phyloP scores from a whole-genome alignment of 495 filamentous ascomycete species.

The Poronia punctata region DNA sequence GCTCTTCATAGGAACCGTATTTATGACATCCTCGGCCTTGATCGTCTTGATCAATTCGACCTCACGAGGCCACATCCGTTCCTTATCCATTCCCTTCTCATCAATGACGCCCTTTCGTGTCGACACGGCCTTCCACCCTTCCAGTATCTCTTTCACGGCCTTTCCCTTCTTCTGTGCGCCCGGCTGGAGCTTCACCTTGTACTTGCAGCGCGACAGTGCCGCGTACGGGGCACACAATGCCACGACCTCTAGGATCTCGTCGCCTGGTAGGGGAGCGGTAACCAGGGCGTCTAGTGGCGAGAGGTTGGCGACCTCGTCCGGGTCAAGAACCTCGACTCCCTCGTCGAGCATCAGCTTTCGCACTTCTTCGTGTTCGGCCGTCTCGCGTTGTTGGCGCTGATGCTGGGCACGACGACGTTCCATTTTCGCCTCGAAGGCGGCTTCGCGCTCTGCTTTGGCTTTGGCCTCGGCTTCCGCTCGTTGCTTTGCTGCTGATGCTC shows the following conservation, averaged over 20 bases:
- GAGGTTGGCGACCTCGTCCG: constrained; percentile 52
- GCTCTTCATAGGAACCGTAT: constrained; percentile 76
- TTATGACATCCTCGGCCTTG: constrained; percentile 76
- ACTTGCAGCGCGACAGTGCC: constrained; percentile 71
- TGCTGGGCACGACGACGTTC: constrained; percentile 74
- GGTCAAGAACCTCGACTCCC: constrained; percentile 35
- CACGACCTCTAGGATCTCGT: constrained; percentile 85
- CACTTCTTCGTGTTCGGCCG: constrained; percentile 58
- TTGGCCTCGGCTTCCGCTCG: constrained; percentile 48
- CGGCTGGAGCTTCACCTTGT: constrained; percentile 88
- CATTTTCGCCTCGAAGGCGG: constrained; percentile 56
- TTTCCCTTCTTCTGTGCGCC: constrained; percentile 90
- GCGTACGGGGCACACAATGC: constrained; percentile 87
- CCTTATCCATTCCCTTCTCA: constrained; percentile 50
- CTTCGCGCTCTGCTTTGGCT: constrained; percentile 44
- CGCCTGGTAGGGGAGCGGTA: constrained; percentile 68
- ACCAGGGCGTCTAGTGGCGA: constrained; percentile 66
- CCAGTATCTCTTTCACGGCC: constrained; percentile 80
- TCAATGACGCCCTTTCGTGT: constrained; percentile 53
- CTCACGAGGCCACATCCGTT: constrained; percentile 76
- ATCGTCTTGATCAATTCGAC: constrained; percentile 72
- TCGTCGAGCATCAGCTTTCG: constrained; percentile 51
- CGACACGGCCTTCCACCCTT: constrained; percentile 61
- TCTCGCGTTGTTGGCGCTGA: constrained; percentile 54
- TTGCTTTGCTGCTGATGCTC: constrained; percentile 53